Base-by-base conservation (phyloP, 345 rosid species). In the Rhizophora apiculata region DNA sequence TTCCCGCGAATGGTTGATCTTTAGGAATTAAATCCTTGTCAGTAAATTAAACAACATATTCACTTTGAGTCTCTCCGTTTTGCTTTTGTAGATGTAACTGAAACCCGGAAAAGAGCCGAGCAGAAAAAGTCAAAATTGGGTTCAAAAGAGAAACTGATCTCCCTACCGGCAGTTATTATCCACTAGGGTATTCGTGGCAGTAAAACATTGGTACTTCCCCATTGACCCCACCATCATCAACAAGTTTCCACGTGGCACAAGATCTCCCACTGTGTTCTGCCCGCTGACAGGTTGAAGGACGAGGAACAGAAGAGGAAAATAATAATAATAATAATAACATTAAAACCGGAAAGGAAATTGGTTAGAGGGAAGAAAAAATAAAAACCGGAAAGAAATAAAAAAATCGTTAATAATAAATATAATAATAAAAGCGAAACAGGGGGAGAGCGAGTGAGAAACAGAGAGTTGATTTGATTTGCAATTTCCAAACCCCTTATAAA, bases 141-240 rank as follows among this genome's bases (percentile, higher is more conserved):
- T 55, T 72, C 74, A 63, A 60, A 48, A 48, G 49, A 43, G 49
- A 43, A 43, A 43, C 49, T 3, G 49, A 43, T 19, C 18, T 43
- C 15, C 18, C 49, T 16, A 3, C 0, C 19, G 49, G 49, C 49
- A 65, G 74, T 46, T 84, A 53, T 80, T 69, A 80, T 80, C 83
- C 81, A 67, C 57, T 57, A 4, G 34, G 49, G 72, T 43, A 61
- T 10, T 69, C 82, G 84, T 78, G 86, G 84, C 83, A 70, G 74
- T 70, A 65, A 74, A 65, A 60, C 53, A 20, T 68, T 80, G 82
- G 84, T 6, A 57, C 0, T 64, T 24, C n/a, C 22, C 16, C 0
- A 3, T 32, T 4, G 68, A 76, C 3, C 78, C 83, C 72, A 70
- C 74, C 19, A 22, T 0, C 0, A 6, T 19, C 20, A 10, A 20